Conservation (phyloP, 2,329 filamentous ascomycete species). For the Cercospora sesami region DNA sequence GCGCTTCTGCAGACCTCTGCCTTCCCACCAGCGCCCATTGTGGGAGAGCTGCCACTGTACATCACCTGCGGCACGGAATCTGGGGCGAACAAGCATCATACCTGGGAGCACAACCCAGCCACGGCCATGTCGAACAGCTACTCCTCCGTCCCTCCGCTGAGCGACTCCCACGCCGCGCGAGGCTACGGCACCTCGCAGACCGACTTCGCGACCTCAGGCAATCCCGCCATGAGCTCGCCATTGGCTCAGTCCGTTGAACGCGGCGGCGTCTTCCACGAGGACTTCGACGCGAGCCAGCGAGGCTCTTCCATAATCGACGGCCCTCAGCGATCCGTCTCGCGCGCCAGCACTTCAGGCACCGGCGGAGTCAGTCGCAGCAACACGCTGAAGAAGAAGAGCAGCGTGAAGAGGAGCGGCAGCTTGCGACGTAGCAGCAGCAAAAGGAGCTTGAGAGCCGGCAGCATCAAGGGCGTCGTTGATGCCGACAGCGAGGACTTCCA, state of each 20-base stretch:
- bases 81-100: not conserved
- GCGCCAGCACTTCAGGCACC: conserved; percentile 43
- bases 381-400: conserved; percentile 86
- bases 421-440: conserved; percentile 78
- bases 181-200: conserved; percentile 20
- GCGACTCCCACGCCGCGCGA: conserved; percentile 7
- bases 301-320: conserved; percentile 62
- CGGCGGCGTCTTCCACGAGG: conserved; percentile 45
- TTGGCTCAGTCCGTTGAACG: conserved; percentile 41
- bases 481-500: conserved; percentile 67
- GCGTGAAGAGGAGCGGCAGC: conserved; percentile 71
- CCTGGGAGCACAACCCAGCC: not conserved
- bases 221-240: conserved; percentile 40
- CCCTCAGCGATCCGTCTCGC: conserved; percentile 64
- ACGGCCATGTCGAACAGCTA: conserved; percentile 6
- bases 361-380: conserved; percentile 60
- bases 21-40: not conserved
- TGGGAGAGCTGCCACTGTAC: not conserved
- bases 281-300: conserved; percentile 69
- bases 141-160: conserved; percentile 1
- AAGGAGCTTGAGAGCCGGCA: conserved; percentile 79
- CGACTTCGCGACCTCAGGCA: conserved; percentile 43
- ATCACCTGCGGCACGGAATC: not conserved
- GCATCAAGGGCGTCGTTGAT: conserved; percentile 70
- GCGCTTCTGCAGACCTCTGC: not conserved